Evolutionary conservation across 768 basidiomycete genomes (phyloP), one percentile per base, ranked within the genome.

Genomic region (Phanerodontia chrysosporium): DNA sequence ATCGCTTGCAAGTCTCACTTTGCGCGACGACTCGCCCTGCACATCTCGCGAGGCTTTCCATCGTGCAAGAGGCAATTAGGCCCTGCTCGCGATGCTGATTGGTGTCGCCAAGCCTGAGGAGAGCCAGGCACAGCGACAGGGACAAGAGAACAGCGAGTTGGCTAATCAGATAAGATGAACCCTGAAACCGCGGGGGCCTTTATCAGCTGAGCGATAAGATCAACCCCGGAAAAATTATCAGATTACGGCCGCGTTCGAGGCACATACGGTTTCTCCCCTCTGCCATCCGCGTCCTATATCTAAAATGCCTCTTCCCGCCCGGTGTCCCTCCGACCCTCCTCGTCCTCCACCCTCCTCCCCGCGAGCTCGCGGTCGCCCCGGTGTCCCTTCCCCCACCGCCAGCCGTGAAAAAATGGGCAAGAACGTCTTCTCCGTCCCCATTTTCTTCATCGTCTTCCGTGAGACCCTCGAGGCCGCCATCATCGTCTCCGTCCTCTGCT

Each of bases 391-490:
- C 64, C 49, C 61, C 61, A 60, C 49, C 63, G 39, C 52, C 18
- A 12, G 48, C 28, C 36, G 46, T 25, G 49, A 59, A 57, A 64
- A 64, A 58, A 92, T 93, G 91, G 76, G 80, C 18, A 81, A 81
- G 62, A 82, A 85, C 68, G 75, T 95, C 57, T 97, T 97, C 75
- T 91, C 90, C 58, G 82, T 95, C 57, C 86, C 93, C 67, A 93
- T 98, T 65, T 97, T 95, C 79, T 94, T 98, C 82, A 94, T 97
- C 75, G 86, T 95, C 75, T 94, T 96, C 73, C 84, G 95, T 69
- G 95, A 97, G 81, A 90, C 92, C 4, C 81, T 97, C 62, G 95
- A 97, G 78, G 90, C 93, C 3, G 85, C 85, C 45, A 89, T 98
- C 76, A 92, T 98, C 79, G 75, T 97, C 70, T 90, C 92, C 6